Conservation (phyloP, 805 yeast genomes). For the Spathaspora boniae region DNA sequence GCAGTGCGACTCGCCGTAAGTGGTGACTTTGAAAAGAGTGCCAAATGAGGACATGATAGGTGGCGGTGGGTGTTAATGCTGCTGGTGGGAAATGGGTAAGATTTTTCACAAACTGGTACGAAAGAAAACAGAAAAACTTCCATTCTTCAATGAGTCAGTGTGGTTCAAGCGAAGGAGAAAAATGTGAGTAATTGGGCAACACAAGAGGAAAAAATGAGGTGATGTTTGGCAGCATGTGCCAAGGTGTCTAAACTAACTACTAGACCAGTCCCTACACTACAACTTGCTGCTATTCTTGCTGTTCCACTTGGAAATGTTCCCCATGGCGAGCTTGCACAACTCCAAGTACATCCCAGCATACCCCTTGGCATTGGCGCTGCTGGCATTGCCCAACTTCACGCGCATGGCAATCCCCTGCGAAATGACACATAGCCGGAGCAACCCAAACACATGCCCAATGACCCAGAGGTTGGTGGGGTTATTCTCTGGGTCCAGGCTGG, state of each 20-base stretch:
- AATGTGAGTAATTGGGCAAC: not conserved
- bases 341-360: conserved; percentile 33
- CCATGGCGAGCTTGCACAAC: conserved; percentile 29
- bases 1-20: conserved; percentile 98
- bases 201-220: not conserved
- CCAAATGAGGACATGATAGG: conserved; percentile 44
- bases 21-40: conserved; percentile 62
- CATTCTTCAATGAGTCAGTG: conserved; percentile 1
- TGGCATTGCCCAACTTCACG: conserved; percentile 48
- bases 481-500: conserved; percentile 32
- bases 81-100: too few relatives aligned
- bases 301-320: conserved; percentile 12
- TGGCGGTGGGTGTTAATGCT: too few relatives aligned
- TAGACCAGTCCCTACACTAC: not conserved
- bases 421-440: conserved; percentile 53
- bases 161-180: not conserved
- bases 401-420: conserved; percentile 63
- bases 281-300: conserved; percentile 2
- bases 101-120: too few relatives aligned
- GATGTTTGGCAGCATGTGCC: not conserved
- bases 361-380: conserved; percentile 46
- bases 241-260: not conserved
- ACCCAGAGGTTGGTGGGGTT: conserved; percentile 46
- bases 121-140: not conserved
- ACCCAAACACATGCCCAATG: conserved; percentile 54